A percentile compares a stretch with the other conserved stretches of the same genome.
phyloP scores from a whole-genome alignment of 257 asterid species.

The Solanum virginianum region DNA sequence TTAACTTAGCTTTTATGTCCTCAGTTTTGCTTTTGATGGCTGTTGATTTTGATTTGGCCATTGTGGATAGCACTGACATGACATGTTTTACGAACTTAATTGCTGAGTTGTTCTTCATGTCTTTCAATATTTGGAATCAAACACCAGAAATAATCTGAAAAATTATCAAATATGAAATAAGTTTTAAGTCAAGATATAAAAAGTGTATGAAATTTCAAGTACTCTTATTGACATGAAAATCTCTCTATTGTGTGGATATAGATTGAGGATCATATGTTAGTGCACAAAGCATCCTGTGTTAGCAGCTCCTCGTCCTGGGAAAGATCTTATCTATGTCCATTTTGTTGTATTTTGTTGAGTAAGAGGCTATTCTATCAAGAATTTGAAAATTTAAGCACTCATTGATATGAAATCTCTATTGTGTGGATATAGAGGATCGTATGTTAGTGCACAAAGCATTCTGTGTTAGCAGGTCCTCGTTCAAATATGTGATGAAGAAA shows the following conservation, averaged over 20 bases:
- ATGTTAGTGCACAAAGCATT: not conserved
- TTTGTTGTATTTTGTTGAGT: not conserved
- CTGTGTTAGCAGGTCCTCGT: not conserved
- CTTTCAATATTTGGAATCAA: not conserved
- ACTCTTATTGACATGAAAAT: not conserved
- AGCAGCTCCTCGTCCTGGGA: not conserved
- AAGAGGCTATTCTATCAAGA: not conserved
- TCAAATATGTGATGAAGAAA: not conserved
- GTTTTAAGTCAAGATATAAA: not conserved
- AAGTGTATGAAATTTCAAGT: not conserved
- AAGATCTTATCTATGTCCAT: not conserved
- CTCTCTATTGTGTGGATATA: not conserved
- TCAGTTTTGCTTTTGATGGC: slow-evolving; percentile 41
- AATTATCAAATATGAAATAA: not conserved
- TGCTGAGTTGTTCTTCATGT: slow-evolving; percentile 11
- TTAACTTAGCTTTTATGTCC: slow-evolving; percentile 29
- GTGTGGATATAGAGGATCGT: too few relatives aligned
- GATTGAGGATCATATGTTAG: not conserved
- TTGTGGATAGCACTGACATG: slow-evolving; percentile 19
- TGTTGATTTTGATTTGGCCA: slow-evolving; percentile 36
- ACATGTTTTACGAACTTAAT: slow-evolving; percentile 19
- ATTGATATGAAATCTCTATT: too few relatives aligned
- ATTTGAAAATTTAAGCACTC: too few relatives aligned
- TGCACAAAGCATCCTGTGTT: not conserved
- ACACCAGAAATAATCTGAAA: not conserved